A percentile compares a stretch with the other conserved stretches of the same genome.
Conservation (phyloP, 2,329 filamentous ascomycete species). For the Pseudogymnoascus destructans region DNA sequence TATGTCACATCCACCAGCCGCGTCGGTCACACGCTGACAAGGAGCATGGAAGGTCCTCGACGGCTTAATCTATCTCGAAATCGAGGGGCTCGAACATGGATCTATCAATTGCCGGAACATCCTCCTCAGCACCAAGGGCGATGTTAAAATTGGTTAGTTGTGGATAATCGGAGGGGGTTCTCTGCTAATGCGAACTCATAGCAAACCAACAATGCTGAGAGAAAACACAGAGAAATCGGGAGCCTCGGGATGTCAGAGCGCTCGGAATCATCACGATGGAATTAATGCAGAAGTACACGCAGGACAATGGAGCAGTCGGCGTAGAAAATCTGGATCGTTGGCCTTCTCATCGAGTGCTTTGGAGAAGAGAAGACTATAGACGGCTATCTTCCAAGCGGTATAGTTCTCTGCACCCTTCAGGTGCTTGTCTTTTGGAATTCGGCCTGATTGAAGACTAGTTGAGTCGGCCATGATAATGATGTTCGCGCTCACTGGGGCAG, state of each 20-base stretch:
- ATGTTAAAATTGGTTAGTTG: slow-evolving; percentile 10
- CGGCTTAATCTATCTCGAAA: neutral
- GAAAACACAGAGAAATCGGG: too few species aligned
- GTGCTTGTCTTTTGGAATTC: too few species aligned
- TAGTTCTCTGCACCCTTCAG: too few species aligned
- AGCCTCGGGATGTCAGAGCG: too few species aligned
- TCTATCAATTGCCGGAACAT: neutral
- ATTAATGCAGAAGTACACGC: slow-evolving; percentile 27
- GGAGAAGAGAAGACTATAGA: too few species aligned
- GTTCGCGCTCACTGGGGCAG: too few species aligned
- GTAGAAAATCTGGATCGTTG: slow-evolving; percentile 25
- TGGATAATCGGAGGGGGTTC: neutral
- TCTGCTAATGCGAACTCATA: slow-evolving; percentile 9
- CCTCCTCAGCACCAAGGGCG: neutral
- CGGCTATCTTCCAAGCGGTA: too few species aligned
- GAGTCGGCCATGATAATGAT: too few species aligned
- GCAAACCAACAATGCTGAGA: slow-evolving; percentile 11
- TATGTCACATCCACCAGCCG: neutral
- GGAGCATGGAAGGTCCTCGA: slow-evolving; percentile 5
- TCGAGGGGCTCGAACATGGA: slow-evolving; percentile 1
- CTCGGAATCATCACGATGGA: slow-evolving; percentile 24
- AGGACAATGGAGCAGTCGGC: slow-evolving; percentile 25
- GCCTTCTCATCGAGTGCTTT: too few species aligned
- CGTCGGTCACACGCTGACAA: neutral
- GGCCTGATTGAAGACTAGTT: too few species aligned